Evolutionary conservation across 257 asterid species (phyloP), one percentile per base, ranked within the genome.

Genomic region (Knoxia roxburghii): DNA sequence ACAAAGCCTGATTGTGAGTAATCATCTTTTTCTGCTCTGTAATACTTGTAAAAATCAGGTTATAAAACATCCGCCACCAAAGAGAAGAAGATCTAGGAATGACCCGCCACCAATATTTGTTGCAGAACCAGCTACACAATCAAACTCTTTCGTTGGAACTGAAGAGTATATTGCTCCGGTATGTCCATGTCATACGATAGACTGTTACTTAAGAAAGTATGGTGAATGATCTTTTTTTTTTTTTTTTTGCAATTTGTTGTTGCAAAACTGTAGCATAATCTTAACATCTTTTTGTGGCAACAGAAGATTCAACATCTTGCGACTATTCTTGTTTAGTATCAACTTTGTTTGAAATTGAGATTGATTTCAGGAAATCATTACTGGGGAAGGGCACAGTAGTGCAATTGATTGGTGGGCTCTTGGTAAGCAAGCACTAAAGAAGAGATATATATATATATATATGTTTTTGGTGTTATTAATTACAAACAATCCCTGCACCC

Each of bases 361-460:
- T 75, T 78, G 65, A 39, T 79, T 79, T 77, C 94, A 93, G 97
- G 99, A 93, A 84, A 90, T 90, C 82, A 88, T 93, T 61, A 90
- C 94, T 8, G 97, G 97, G 51, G 86, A 81, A 75, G 96, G 95
- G 64, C 97, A 93, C 79, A 90, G 91, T 58, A 85, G 97, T 78
- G 99, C 99, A 27, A 88, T 90, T 59, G 99, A 93, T 76, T 93
- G 99, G 99, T 93, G 99, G 99, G 91, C 96, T 78, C 85, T 93
- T 70, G 99, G 99, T 93, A 85, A 75, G 95, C 69, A 37, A n/a
- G n/a, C n/a, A n/a, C n/a, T n/a, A n/a, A n/a, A n/a, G n/a, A n/a
- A n/a, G n/a, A n/a, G n/a, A n/a, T n/a, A n/a, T 27, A 58, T 24
- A 13, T 29, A 46, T 37, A 32, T 17, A 13, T 43, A 64, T 51